Percentiles rank a stretch among this genome's conserved stretches.
phyloP scores from a whole-genome alignment of 805 yeast genomes.

The Candida corydali region DNA sequence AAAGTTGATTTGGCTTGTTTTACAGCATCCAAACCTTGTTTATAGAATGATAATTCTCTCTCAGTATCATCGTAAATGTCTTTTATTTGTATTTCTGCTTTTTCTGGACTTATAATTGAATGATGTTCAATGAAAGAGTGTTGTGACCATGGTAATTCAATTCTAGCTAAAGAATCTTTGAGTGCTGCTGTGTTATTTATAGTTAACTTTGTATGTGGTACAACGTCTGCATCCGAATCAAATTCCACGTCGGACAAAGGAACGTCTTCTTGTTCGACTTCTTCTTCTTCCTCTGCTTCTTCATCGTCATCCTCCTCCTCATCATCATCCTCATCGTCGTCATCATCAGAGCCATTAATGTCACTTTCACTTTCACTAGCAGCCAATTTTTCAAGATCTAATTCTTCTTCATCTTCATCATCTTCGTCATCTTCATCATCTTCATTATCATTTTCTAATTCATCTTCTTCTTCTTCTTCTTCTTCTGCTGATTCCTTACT shows the following conservation, averaged over 20 bases:
- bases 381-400: slow-evolving; percentile 53
- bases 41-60: slow-evolving; percentile 91
- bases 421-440: slow-evolving; percentile 43
- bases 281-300: slow-evolving; percentile 50
- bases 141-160: slow-evolving; percentile 60
- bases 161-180: slow-evolving; percentile 62
- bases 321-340: slow-evolving; percentile 29
- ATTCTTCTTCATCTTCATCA: slow-evolving; percentile 40
- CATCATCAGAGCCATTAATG: slow-evolving; percentile 17
- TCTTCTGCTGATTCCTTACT: slow-evolving; percentile 18
- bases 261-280: slow-evolving; percentile 70
- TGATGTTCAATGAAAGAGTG: slow-evolving; percentile 83
- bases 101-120: slow-evolving; percentile 56
- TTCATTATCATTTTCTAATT: slow-evolving; percentile 24
- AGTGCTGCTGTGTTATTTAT: slow-evolving; percentile 85
- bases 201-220: slow-evolving; percentile 87
- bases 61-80: slow-evolving; percentile 95
- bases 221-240: slow-evolving; percentile 91
- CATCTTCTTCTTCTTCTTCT: slow-evolving; percentile 34
- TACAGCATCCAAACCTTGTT: slow-evolving; percentile 88
- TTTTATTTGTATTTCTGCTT: slow-evolving; percentile 62
- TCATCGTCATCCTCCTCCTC: slow-evolving; percentile 37
- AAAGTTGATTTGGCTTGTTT: slow-evolving; percentile 63
- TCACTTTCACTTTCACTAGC: slow-evolving; percentile 51
- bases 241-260: slow-evolving; percentile 88